Base-by-base conservation (phyloP, 345 rosid genomes). In the Eutrema yunnanense region DNA sequence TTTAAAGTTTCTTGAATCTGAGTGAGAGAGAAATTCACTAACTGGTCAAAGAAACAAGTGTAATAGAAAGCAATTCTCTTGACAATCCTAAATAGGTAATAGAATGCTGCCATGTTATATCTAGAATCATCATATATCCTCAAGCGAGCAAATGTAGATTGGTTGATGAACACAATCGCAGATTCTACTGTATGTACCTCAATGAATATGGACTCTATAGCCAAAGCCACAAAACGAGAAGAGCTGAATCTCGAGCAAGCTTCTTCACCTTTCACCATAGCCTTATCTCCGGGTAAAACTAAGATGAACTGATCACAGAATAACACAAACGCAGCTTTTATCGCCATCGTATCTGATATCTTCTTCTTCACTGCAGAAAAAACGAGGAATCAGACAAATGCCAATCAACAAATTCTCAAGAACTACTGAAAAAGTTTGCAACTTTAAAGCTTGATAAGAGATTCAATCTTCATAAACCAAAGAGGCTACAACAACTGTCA, bases 311-410 rank as follows among this genome's bases (percentile, higher is more conserved):
- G 72, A 70, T 83, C 83, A 87, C 66, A 87, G 81, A 72, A 90
- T 87, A 63, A 73, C 65, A 46, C 92, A 90, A 47, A 78, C 71
- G 66, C 93, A 88, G 63, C 81, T 75, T 56, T 82, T 83, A 33
- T 46, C 66, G 22, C 61, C 74, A 59, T 82, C 72, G 64, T 84
- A 88, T 60, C 65, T 44, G 51, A 52, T 83, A 6, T 59, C 50
- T 8, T 81, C 85, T 42, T 82, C 88, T 67, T 90, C 88, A 58
- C 92, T 90, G 84, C 71, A 61, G n/a, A 32, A 3, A 30, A 54
- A 37, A 70, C 22, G 11, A 46, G 12, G 33, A 48, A 19, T 58
- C 54, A 65, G 8, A 30, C 37, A 76, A 62, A 71, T 69, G 30
- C 30, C 34, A 56, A 29, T 50, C 13, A 62, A 9, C 52, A 12